Evolutionary conservation across 1,284 basidiomycete species (phyloP).

Genomic region (Mycena citricolor): DNA sequence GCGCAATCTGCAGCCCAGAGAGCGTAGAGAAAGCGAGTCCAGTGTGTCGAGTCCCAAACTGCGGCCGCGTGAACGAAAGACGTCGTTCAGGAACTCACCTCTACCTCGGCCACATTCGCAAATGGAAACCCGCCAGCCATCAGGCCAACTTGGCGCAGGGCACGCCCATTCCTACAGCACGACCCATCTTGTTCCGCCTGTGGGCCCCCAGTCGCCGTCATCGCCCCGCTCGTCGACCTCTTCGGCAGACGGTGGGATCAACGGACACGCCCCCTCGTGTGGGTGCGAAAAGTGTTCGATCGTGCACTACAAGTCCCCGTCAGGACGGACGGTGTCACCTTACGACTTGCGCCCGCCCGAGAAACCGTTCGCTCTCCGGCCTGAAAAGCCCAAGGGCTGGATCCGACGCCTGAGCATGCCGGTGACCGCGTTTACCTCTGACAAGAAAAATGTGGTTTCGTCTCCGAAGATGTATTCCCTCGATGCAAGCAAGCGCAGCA

Average conservation of each 20-base stretch:
- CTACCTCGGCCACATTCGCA: slow-evolving; percentile 25
- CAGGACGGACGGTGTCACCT: slow-evolving; percentile 30
- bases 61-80: slow-evolving; percentile 35
- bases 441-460: slow-evolving; percentile 18
- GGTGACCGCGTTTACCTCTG: slow-evolving; percentile 33
- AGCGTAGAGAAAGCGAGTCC: slow-evolving; percentile 24
- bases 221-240: slow-evolving; percentile 20
- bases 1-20: slow-evolving; percentile 32
- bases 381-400: slow-evolving; percentile 68
- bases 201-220: slow-evolving; percentile 25
- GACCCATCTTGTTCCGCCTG: slow-evolving; percentile 44
- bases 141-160: slow-evolving; percentile 17
- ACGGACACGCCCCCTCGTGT: slow-evolving; percentile 56
- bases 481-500: slow-evolving; percentile 42
- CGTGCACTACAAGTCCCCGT: slow-evolving; percentile 44
- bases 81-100: slow-evolving; percentile 31
- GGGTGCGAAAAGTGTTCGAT: slow-evolving; percentile 62
- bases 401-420: slow-evolving; percentile 77
- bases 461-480: slow-evolving; percentile 35
- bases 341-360: slow-evolving; percentile 43
- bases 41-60: slow-evolving; percentile 21
- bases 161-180: slow-evolving; percentile 42
- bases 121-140: slow-evolving; percentile 21
- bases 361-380: slow-evolving; percentile 40
- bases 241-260: slow-evolving; percentile 26